Conservation (phyloP, 805 yeast species). For the Lipomyces chichibuensis region DNA sequence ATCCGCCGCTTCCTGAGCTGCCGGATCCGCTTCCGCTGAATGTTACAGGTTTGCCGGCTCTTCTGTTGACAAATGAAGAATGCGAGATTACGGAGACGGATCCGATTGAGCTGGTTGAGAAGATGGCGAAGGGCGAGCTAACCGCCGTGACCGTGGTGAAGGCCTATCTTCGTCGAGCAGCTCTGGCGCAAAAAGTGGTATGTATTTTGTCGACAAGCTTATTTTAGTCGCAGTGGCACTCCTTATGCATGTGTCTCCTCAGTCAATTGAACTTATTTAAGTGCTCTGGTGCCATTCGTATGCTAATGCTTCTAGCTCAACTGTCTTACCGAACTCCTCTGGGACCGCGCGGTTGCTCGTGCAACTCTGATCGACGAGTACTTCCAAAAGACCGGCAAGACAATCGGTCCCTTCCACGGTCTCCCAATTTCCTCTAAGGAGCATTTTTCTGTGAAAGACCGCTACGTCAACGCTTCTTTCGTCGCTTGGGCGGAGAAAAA, state of each 20-base stretch:
- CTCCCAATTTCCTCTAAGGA: slow-evolving; percentile 70
- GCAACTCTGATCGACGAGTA: slow-evolving; percentile 56
- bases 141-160: slow-evolving; percentile 50
- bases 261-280: background rate
- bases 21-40: slow-evolving; percentile 34
- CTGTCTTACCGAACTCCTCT: slow-evolving; percentile 53
- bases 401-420: slow-evolving; percentile 71
- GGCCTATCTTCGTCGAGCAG: slow-evolving; percentile 55
- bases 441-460: slow-evolving; percentile 59
- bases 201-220: slow-evolving; percentile 1
- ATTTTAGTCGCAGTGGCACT: background rate
- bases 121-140: slow-evolving; percentile 48
- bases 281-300: background rate
- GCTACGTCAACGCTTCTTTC: slow-evolving; percentile 62
- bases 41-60: slow-evolving; percentile 40
- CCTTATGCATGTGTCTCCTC: background rate
- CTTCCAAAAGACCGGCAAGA: slow-evolving; percentile 53
- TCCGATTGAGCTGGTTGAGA: slow-evolving; percentile 44
- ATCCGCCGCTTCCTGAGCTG: slow-evolving; percentile 35
- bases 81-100: slow-evolving; percentile 50
- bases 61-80: slow-evolving; percentile 46
- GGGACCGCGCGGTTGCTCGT: slow-evolving; percentile 53
- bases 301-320: slow-evolving; percentile 38
- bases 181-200: slow-evolving; percentile 54
- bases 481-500: slow-evolving; percentile 56